Percentiles rank a stretch among this genome's conserved stretches.
These are phyloP conservation scores for Metarhizium rileyi DNA, from an alignment of 2,329 filamentous ascomycete species.

Conservation along the genomic window DNA sequence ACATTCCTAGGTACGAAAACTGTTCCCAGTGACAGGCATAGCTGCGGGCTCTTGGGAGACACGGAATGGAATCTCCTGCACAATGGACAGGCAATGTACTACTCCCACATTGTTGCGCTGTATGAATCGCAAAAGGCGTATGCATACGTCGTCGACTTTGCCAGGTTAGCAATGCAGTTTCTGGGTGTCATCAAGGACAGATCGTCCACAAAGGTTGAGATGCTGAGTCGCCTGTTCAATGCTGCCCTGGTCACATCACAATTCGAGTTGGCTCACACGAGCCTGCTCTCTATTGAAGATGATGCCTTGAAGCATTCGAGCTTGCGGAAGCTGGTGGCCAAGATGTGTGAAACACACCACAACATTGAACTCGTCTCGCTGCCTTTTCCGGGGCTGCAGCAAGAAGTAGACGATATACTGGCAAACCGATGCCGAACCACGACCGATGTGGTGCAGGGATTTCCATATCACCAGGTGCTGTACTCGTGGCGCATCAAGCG, in stretches of 20 bases:
- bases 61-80: slow-evolving; percentile 62
- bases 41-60: slow-evolving; percentile 61
- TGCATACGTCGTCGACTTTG: slow-evolving; percentile 77
- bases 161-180: slow-evolving; percentile 63
- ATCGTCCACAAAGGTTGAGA: slow-evolving; percentile 49
- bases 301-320: slow-evolving; percentile 61
- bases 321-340: slow-evolving; percentile 59
- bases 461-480: slow-evolving; percentile 83
- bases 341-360: slow-evolving; percentile 59
- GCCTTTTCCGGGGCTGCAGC: slow-evolving; percentile 68
- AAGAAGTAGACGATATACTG: slow-evolving; percentile 71
- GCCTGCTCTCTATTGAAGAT: slow-evolving; percentile 64
- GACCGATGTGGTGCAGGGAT: slow-evolving; percentile 53
- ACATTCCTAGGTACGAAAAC: slow-evolving; percentile 32
- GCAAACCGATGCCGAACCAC: slow-evolving; percentile 60
- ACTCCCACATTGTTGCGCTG: slow-evolving; percentile 72
- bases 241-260: slow-evolving; percentile 69
- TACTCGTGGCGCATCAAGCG: slow-evolving; percentile 83
- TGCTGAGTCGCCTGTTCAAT: slow-evolving; percentile 76
- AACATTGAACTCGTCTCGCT: slow-evolving; percentile 61
- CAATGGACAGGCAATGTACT: slow-evolving; percentile 72
- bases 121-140: slow-evolving; percentile 72
- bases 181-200: slow-evolving; percentile 21
- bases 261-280: slow-evolving; percentile 75
- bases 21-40: slow-evolving; percentile 41